Evolutionary conservation across 495 filamentous ascomycete species (phyloP).

Genomic region (Lophium mytilinum): DNA sequence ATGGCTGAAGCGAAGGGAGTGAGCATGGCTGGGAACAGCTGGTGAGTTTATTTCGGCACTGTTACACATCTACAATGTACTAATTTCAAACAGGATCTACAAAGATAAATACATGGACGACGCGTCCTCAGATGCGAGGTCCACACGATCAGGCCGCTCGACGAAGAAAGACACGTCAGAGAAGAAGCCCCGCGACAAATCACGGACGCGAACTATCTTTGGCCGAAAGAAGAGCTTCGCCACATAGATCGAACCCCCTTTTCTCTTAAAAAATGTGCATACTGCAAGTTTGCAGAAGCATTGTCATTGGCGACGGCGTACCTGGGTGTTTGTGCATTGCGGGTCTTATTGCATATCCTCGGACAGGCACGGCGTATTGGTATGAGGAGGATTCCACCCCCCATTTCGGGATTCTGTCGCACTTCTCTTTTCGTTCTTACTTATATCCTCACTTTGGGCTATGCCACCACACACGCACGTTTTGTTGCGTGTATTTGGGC

Average conservation of each 20-base stretch:
- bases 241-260: background rate
- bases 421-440: background rate
- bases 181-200: slow-evolving; percentile 56
- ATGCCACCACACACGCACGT: background rate
- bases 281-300: background rate
- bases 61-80: background rate
- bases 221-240: slow-evolving; percentile 45
- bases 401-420: background rate
- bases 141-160: slow-evolving; percentile 18
- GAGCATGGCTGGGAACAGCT: slow-evolving; percentile 96
- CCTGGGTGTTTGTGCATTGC: background rate
- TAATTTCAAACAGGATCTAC: slow-evolving; percentile 60
- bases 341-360: background rate
- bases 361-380: background rate
- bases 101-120: slow-evolving; percentile 83
- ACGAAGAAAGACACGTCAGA: slow-evolving; percentile 34
- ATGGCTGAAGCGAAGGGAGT: slow-evolving; percentile 86
- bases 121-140: slow-evolving; percentile 31
- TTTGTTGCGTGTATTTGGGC: background rate
- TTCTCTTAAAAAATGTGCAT: background rate
- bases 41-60: slow-evolving; percentile 49
- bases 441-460: background rate
- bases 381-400: background rate
- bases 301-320: background rate
- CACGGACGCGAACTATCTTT: slow-evolving; percentile 58